A percentile compares a stretch with the other conserved stretches of the same genome.
These are phyloP conservation scores for Leishmania martiniquensis DNA, from an alignment of 208 protist species.

Conservation along the genomic window DNA sequence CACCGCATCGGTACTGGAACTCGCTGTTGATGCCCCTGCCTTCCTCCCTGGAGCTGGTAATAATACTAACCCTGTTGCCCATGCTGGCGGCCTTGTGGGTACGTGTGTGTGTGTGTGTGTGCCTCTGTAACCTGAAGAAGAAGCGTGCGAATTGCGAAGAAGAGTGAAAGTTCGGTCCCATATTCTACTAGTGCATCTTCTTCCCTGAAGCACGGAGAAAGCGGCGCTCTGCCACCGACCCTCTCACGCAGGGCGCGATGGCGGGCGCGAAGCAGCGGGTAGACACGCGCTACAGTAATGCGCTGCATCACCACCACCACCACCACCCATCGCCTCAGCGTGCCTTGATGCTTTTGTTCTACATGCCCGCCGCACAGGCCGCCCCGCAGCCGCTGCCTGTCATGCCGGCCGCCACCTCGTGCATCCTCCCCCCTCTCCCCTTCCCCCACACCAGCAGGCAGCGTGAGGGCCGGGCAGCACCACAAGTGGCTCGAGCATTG, in stretches of 20 bases:
- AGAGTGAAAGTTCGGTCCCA: no score
- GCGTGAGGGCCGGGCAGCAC: background rate
- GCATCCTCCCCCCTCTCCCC: background rate
- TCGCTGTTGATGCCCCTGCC: constrained; percentile 17
- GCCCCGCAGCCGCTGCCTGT: background rate
- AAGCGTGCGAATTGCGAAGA: background rate
- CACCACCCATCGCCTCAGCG: no score
- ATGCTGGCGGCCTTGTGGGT: background rate
- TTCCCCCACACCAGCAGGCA: background rate
- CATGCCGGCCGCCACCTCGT: background rate
- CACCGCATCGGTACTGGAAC: constrained; percentile 27
- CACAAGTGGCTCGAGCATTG: background rate
- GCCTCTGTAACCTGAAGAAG: background rate
- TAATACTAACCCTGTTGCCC: constrained; percentile 16
- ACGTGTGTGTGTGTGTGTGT: background rate
- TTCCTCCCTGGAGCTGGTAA: background rate
- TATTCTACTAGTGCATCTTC: no score
- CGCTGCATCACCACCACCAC: background rate
- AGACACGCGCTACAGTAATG: background rate
- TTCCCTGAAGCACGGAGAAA: background rate
- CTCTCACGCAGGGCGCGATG: background rate
- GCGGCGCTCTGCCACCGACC: background rate
- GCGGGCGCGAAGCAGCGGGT: background rate
- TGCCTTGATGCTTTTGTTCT: no score
- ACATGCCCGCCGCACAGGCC: background rate